phyloP scores from a whole-genome alignment of 805 yeast species.

The Kuraishia hungarica region DNA sequence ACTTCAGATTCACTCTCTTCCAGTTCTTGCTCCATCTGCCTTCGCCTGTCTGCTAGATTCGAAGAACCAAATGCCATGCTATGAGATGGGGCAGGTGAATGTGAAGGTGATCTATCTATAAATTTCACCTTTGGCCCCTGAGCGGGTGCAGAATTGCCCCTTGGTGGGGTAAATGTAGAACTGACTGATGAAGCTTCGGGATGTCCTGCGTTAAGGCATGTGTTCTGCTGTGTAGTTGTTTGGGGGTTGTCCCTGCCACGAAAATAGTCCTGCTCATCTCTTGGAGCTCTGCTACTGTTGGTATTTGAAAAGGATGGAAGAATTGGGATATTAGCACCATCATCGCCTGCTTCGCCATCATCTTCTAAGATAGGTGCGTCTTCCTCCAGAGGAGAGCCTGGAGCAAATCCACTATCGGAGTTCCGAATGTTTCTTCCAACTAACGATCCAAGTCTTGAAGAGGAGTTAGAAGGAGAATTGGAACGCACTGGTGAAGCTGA shows the following conservation, averaged over 20 bases:
- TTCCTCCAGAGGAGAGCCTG: neutral
- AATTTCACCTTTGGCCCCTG: neutral
- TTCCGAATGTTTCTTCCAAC: neutral
- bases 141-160: neutral
- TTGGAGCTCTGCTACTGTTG: neutral
- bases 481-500: neutral
- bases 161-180: neutral
- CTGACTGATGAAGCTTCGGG: neutral
- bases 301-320: neutral
- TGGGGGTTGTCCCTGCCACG: neutral
- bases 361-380: constrained; percentile 1
- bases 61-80: neutral
- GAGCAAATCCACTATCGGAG: neutral
- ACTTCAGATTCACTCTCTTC: neutral
- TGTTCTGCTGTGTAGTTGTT: neutral
- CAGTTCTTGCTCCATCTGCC: constrained; percentile 1
- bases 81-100: neutral
- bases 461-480: neutral
- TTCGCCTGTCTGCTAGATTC: neutral
- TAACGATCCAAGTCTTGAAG: neutral
- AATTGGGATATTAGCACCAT: neutral
- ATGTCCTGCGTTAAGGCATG: neutral
- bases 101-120: neutral
- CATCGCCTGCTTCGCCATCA: neutral
- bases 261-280: neutral